Evolutionary conservation across 1,284 basidiomycete genomes (phyloP).

Genomic region (Cutaneotrichosporon cavernicola): DNA sequence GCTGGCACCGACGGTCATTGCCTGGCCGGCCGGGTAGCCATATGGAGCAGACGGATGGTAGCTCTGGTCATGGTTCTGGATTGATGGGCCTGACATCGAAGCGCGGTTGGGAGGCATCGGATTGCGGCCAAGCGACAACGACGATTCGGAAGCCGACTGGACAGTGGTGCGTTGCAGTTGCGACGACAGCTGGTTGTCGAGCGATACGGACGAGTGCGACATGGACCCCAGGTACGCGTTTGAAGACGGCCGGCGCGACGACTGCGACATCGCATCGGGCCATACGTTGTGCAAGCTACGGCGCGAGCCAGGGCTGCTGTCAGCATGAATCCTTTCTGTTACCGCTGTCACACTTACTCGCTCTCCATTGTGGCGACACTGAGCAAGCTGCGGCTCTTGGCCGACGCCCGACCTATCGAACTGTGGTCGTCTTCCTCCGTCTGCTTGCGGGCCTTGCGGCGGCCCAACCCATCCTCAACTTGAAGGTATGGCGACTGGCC

Average conservation of each 20-base stretch:
- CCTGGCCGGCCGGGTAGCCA: conserved; percentile 34
- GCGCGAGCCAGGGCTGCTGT: conserved; percentile 62
- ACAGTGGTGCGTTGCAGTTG: conserved; percentile 74
- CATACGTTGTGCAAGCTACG: conserved; percentile 53
- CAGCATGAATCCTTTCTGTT: conserved; percentile 43
- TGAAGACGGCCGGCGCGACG: conserved; percentile 26
- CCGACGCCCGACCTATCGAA: conserved; percentile 74
- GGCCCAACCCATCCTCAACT: conserved; percentile 32
- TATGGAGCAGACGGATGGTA: conserved; percentile 44
- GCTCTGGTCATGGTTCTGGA: conserved; percentile 16
- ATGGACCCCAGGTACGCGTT: conserved; percentile 60
- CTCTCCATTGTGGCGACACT: conserved; percentile 50
- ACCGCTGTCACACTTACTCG: conserved; percentile 30
- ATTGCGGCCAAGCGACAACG: conserved; percentile 19
- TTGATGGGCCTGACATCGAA: background rate
- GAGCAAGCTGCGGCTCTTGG: conserved; percentile 50
- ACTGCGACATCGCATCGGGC: conserved; percentile 19
- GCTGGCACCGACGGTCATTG: conserved; percentile 41
- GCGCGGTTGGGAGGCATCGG: conserved; percentile 10
- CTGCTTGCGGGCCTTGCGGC: conserved; percentile 74
- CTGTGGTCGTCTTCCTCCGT: conserved; percentile 86
- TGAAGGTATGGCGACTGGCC: conserved; percentile 9
- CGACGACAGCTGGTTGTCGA: conserved; percentile 74
- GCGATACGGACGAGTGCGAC: conserved; percentile 72
- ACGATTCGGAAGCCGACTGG: conserved; percentile 37